phyloP scores from a whole-genome alignment of 148 eudicot species.

The Vaccinium darrowii region DNA sequence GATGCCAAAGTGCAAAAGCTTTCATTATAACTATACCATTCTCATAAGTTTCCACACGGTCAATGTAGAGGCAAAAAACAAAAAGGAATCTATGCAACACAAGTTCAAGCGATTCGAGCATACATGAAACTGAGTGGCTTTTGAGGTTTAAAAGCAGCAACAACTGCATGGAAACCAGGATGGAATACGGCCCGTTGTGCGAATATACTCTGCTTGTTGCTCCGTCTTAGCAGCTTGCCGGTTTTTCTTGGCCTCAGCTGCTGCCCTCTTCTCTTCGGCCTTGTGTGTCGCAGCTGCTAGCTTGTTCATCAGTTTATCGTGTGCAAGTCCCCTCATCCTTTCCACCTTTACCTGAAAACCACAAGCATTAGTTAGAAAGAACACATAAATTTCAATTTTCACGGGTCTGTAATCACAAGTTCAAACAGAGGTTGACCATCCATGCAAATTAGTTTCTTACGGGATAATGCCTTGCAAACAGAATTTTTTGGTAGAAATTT shows the following conservation, averaged over 20 bases:
- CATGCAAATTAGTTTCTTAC: background rate
- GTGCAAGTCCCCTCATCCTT: conserved; percentile 59
- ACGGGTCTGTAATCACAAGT: background rate
- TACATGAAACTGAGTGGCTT: background rate
- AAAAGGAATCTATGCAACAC: background rate
- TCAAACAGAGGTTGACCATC: background rate
- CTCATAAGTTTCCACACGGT: background rate
- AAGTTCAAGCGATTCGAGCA: background rate
- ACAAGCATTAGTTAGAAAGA: background rate
- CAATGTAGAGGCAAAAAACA: background rate
- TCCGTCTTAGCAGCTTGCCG: conserved; percentile 48
- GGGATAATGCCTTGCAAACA: background rate
- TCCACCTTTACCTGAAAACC: conserved; percentile 53
- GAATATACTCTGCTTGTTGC: conserved; percentile 54
- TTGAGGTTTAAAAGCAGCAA: conserved; percentile 19
- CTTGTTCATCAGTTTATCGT: conserved; percentile 55
- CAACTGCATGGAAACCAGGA: conserved; percentile 35
- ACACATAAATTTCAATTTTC: background rate
- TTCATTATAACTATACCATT: background rate
- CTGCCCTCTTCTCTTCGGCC: conserved; percentile 61
- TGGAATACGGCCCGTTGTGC: conserved; percentile 54
- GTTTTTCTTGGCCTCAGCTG: conserved; percentile 59
- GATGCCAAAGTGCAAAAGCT: background rate
- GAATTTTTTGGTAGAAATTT: background rate
- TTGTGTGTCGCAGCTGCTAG: conserved; percentile 48